Conservation (phyloP, 305 asterid genomes). For the Fraxinus xanthoxyloides region DNA sequence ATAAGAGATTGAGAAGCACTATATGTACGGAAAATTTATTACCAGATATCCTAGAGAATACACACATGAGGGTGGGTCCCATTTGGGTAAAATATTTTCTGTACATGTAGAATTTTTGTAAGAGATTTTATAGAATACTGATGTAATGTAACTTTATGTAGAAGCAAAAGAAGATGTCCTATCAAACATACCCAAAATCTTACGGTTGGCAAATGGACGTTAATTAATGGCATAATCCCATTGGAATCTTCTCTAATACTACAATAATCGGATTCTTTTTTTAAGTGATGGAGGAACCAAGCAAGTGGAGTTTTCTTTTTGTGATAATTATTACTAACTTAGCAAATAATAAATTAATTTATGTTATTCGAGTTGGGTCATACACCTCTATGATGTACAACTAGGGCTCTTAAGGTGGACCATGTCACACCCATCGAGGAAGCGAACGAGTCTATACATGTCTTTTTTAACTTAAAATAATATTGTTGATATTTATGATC, state of each 20-base stretch:
- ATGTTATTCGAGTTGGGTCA: constrained; percentile 2
- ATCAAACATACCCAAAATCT: background rate
- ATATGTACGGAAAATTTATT: no score
- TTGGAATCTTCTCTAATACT: constrained; percentile 30
- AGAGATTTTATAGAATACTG: no score
- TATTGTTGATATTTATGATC: background rate
- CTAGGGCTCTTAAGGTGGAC: background rate
- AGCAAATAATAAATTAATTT: background rate
- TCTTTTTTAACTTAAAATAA: background rate
- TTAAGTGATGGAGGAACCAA: constrained; percentile 37
- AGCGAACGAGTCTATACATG: background rate
- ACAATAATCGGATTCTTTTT: constrained; percentile 20
- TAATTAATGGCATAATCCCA: constrained; percentile 26
- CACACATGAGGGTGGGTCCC: no score
- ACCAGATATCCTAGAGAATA: no score
- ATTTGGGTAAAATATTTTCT: no score
- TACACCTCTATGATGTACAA: background rate
- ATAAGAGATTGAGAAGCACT: no score
- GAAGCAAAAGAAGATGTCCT: no score
- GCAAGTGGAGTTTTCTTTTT: constrained; percentile 26
- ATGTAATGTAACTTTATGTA: no score
- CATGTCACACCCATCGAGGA: background rate
- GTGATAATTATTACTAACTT: background rate
- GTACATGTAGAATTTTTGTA: no score
- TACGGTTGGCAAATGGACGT: constrained; percentile 13